Base-by-base conservation (phyloP, 768 basidiomycete species). In the Tephrocybe sp. region DNA sequence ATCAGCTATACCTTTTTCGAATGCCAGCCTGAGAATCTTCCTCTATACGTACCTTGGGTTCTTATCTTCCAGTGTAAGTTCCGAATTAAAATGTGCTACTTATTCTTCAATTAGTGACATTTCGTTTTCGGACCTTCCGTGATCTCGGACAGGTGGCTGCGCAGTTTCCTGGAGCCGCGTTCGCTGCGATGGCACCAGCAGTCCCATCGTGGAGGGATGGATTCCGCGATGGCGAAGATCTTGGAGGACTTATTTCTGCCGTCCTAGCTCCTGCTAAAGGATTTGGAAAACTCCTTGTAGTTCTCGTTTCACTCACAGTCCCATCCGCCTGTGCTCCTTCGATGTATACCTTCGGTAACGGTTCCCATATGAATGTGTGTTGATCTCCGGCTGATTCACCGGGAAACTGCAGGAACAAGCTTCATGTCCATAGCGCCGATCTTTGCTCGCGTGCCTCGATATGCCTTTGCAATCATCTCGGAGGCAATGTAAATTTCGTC, bases 251-350 rank as follows among this genome's bases (percentile, higher is more conserved):
- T 12, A 58, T 88, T 12, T 74, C 71, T 6, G 85, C 83, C 0
- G 76, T 87, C 58, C 71, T 89, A 5, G 67, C 69, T 15, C 86
- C 87, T 3, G 68, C 71, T 1, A 80, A 82, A 1, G 75, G 75
- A 26, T 89, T 89, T 64, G 82, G 87, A 1, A 87, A 87, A 55
- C 81, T 88, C 65, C 69, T 90, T 37, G 73, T 84, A 0, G 86
- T 87, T 22, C 61, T 93, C 47, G 73, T 92, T 54, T 82, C 85
- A n/a, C 67, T 94, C 25, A 84, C 84, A 50, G 82, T 91, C 11
- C 80, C 83, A 1, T 84, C 79, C 4, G 87, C 89, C 57, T 85
- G 83, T 53, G 86, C 87, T 1, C 82, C 84, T 2, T 87, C 86
- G 4, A 83, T 92, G 62, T 93, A 93, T 63, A 86, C 84, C 4